These are phyloP conservation scores for Cornus controversa DNA, from an alignment of 148 eudicot genomes.

Conservation along the genomic window DNA sequence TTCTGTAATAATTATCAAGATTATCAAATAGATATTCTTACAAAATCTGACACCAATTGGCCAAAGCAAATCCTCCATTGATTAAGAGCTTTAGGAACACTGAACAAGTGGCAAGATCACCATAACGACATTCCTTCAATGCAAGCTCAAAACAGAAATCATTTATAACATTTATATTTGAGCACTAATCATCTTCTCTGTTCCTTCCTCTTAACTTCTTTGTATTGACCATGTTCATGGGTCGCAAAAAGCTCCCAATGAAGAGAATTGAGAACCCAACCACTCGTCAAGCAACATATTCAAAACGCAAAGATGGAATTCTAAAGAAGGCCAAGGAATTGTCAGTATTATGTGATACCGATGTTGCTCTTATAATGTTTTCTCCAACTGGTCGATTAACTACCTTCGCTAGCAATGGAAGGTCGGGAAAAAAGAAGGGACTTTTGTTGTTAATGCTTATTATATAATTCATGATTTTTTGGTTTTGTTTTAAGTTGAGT, in stretches of 20 bases:
- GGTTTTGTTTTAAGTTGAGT: too few species aligned
- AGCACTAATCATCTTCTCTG: not conserved
- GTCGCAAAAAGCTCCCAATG: conserved; percentile 30
- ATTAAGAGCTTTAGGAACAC: not conserved
- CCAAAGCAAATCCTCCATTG: not conserved
- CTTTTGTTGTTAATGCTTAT: not conserved
- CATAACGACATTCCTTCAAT: not conserved
- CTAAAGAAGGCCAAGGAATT: conserved; percentile 34
- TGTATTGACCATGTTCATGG: conserved; percentile 19
- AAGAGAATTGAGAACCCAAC: conserved; percentile 25
- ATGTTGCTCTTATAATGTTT: conserved; percentile 40
- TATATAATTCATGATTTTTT: too few species aligned
- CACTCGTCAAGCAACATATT: conserved; percentile 19
- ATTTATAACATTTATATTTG: not conserved
- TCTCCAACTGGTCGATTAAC: conserved; percentile 31
- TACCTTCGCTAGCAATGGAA: conserved; percentile 28
- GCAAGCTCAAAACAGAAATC: not conserved
- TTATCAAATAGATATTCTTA: not conserved
- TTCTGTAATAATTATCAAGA: conserved; percentile 3
- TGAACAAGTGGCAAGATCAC: not conserved
- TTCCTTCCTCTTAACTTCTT: not conserved
- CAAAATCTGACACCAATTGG: not conserved
- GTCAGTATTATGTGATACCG: conserved; percentile 31
- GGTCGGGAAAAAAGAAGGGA: conserved; percentile 5
- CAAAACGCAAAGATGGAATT: conserved; percentile 32